Percentiles rank a stretch among this genome's conserved stretches.
phyloP scores from a whole-genome alignment of 768 basidiomycete genomes.

The Rubroboletus satanas region DNA sequence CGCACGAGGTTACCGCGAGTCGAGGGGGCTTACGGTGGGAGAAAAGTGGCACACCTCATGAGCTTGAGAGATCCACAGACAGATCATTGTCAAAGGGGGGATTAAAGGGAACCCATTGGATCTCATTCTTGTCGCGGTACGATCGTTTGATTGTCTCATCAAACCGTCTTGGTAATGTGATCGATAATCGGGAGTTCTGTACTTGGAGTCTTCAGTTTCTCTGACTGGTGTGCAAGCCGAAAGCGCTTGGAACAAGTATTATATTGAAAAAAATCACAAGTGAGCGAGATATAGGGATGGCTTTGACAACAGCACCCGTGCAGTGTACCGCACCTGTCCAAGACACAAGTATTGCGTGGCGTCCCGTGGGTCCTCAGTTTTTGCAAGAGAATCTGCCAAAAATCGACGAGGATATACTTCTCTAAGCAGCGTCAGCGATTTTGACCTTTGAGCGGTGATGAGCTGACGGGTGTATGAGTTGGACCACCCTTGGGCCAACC shows the following conservation, averaged over 20 bases:
- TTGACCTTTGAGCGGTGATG: no score
- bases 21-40: conserved; percentile 6
- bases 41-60: conserved; percentile 50
- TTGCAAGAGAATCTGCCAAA: no score
- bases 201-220: conserved; percentile 69
- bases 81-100: conserved; percentile 74
- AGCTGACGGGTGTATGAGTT: no score
- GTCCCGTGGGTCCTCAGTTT: background rate
- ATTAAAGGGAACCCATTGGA: conserved; percentile 75
- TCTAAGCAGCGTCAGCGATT: no score
- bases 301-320: background rate
- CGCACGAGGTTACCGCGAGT: conserved; percentile 19
- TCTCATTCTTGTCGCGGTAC: conserved; percentile 63
- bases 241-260: background rate
- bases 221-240: conserved; percentile 32
- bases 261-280: background rate
- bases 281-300: background rate
- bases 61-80: conserved; percentile 61
- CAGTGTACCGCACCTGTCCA: background rate
- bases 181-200: conserved; percentile 68
- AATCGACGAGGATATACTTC: no score
- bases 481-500: no score
- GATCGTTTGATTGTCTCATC: conserved; percentile 81
- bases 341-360: background rate
- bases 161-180: conserved; percentile 74